A percentile compares a stretch with the other conserved stretches of the same genome.
Evolutionary conservation across 1,139 yeast genomes (phyloP).

Genomic region (Protomyces pachydermus): DNA sequence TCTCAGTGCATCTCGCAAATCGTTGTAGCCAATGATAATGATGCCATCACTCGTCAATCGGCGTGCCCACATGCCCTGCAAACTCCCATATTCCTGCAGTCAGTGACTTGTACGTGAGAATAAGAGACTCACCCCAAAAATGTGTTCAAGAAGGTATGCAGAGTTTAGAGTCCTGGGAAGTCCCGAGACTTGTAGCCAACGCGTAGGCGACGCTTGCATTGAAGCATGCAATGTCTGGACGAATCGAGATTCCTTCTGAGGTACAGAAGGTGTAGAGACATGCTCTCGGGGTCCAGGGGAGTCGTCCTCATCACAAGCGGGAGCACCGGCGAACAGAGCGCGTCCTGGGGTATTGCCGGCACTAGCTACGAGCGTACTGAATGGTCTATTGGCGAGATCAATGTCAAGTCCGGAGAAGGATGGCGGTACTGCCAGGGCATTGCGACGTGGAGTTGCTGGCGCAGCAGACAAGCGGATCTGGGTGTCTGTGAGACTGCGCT

Average conservation of each 20-base stretch:
- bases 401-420: neutral
- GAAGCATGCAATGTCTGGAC: neutral
- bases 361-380: neutral
- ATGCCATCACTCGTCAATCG: conserved; percentile 33
- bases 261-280: neutral
- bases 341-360: neutral
- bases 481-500: neutral
- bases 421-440: neutral
- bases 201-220: conserved; percentile 23
- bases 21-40: conserved; percentile 35
- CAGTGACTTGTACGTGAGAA: neutral
- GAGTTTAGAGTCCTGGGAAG: conserved; percentile 30
- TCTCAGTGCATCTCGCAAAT: conserved; percentile 35
- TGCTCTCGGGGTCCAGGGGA: neutral
- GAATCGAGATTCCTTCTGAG: neutral
- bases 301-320: neutral
- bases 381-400: neutral
- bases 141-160: conserved; percentile 22
- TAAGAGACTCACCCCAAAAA: neutral
- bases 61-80: conserved; percentile 33
- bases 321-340: neutral
- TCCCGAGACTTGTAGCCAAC: conserved; percentile 30
- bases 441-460: neutral
- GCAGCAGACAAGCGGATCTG: neutral
- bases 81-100: conserved; percentile 33